A percentile compares a stretch with the other conserved stretches of the same genome.
These are phyloP conservation scores for Fonsecaea erecta DNA, from an alignment of 2,329 filamentous ascomycete genomes.

Conservation along the genomic window DNA sequence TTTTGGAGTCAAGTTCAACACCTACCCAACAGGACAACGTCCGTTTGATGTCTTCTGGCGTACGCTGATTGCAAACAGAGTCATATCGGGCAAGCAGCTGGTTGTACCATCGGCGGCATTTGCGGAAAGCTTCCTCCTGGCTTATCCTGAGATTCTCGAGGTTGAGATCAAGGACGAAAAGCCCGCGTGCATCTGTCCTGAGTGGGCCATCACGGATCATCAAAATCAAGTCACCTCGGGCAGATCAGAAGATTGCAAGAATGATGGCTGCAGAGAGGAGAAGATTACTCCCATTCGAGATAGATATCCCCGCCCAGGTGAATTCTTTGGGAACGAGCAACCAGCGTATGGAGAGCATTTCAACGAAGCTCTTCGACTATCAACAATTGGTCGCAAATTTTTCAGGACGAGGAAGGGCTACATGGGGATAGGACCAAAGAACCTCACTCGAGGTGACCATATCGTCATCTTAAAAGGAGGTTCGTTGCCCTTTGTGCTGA, in stretches of 20 bases:
- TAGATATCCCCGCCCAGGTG: neutral
- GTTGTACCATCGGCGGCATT: neutral
- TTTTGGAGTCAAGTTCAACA: neutral
- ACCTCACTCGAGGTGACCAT: neutral
- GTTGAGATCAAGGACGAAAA: neutral
- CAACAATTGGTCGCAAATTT: neutral
- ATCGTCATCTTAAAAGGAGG: slow-evolving; percentile 1
- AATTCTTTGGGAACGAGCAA: neutral
- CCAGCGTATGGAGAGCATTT: neutral
- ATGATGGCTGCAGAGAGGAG: neutral
- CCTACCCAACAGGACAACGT: neutral
- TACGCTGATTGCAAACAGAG: neutral
- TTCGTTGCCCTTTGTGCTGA: neutral
- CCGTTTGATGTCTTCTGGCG: neutral
- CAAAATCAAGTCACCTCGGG: neutral
- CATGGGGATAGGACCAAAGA: slow-evolving; percentile 2
- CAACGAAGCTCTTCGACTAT: neutral
- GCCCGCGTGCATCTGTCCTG: neutral
- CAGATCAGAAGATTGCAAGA: neutral
- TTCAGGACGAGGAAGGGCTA: neutral
- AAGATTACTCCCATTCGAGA: neutral
- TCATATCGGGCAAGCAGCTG: neutral
- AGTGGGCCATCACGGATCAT: neutral
- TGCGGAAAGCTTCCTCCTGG: slow-evolving; percentile 1
- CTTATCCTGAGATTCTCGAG: slow-evolving; percentile 1